Evolutionary conservation across 345 rosid species (phyloP).

Genomic region (Brassica juncea): DNA sequence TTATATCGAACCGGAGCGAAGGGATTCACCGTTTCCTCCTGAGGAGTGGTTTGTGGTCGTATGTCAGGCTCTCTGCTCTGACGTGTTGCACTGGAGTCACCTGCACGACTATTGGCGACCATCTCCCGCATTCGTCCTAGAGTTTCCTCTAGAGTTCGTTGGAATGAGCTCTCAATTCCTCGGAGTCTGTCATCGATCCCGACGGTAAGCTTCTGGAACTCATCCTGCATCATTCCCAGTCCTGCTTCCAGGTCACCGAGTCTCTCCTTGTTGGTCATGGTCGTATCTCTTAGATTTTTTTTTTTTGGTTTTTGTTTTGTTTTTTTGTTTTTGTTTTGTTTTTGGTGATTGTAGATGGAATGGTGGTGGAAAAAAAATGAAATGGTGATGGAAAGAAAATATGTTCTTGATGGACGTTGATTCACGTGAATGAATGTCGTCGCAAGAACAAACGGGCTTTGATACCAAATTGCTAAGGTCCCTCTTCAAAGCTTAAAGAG

Average conservation of each 20-base stretch:
- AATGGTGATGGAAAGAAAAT: not conserved
- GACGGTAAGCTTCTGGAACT: not conserved
- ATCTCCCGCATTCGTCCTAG: not conserved
- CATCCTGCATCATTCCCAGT: not conserved
- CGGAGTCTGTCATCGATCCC: not conserved
- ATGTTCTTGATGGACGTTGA: not conserved
- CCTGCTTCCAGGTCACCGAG: not conserved
- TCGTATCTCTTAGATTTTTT: not conserved
- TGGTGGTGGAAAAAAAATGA: too few species aligned
- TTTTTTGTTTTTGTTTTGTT: too few species aligned
- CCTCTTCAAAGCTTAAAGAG: not conserved
- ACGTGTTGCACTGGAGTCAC: not conserved
- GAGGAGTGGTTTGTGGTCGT: not conserved
- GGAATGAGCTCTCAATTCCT: not conserved
- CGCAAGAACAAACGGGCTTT: not conserved
- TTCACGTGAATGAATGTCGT: not conserved
- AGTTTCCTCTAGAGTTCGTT: not conserved
- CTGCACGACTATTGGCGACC: not conserved
- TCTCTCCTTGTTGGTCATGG: not conserved
- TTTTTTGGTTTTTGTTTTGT: too few species aligned
- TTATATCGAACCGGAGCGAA: not conserved
- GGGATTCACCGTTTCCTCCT: not conserved
- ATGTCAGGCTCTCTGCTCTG: not conserved
- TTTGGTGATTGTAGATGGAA: too few species aligned
- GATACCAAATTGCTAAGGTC: not conserved